These are phyloP conservation scores for Sanchytrium tribonematis DNA, from an alignment of 371 early-diverging fungal genomes.

Conservation along the genomic window DNA sequence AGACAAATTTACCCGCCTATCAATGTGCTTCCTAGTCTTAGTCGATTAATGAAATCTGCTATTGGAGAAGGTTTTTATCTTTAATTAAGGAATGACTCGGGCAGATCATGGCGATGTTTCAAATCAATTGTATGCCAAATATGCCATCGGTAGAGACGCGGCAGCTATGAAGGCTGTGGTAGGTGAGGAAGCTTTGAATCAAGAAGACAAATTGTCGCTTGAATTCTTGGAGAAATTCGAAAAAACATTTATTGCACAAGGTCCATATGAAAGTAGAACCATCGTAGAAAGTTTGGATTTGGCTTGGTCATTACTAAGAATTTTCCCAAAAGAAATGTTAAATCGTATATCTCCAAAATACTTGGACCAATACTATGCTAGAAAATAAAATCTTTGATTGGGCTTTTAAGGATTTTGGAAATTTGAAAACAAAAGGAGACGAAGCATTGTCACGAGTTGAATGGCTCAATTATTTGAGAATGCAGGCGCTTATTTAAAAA, in stretches of 20 bases:
- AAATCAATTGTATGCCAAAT: conserved; percentile 99
- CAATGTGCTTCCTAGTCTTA: conserved; percentile 96
- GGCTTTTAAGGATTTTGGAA: too few relatives aligned
- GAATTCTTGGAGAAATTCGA: conserved; percentile 99
- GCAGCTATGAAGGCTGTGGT: conserved; percentile 99
- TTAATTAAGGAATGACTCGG: conserved; percentile 47
- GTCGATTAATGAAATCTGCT: conserved; percentile 98
- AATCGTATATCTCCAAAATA: conserved; percentile 96
- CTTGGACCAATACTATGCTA: conserved; percentile 64
- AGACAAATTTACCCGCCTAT: conserved; percentile 99
- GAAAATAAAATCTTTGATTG: background rate
- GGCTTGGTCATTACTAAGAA: conserved; percentile 94
- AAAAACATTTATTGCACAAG: conserved; percentile 88
- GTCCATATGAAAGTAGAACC: conserved; percentile 75
- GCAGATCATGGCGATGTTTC: conserved; percentile 99
- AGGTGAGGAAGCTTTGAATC: conserved; percentile 96
- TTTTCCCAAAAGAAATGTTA: conserved; percentile 98
- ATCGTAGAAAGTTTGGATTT: conserved; percentile 91
- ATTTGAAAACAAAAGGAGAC: too few relatives aligned
- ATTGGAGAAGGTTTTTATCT: conserved; percentile 57
- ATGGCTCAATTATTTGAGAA: background rate
- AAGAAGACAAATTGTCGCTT: conserved; percentile 90
- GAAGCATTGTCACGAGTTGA: background rate
- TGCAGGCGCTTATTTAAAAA: background rate
- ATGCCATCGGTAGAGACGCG: conserved; percentile 99